Percentiles rank a stretch among this genome's conserved stretches.
Evolutionary conservation across 2,329 filamentous ascomycete genomes (phyloP).

Genomic region (Neofusicoccum umdonicola): DNA sequence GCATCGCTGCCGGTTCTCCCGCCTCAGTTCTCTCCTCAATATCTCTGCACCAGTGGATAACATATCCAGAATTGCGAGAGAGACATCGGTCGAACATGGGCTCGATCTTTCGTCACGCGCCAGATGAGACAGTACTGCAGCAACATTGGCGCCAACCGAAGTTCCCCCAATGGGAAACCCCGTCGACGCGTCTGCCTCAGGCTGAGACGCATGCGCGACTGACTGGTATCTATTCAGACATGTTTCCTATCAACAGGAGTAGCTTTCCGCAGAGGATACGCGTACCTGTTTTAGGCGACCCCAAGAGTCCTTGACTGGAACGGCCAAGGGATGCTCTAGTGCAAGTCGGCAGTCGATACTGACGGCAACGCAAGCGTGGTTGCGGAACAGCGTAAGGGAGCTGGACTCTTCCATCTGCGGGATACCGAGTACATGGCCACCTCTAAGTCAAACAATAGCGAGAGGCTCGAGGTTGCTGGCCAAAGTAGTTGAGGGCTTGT

Average conservation of each 20-base stretch:
- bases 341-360: slow-evolving; percentile 61
- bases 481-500: neutral
- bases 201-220: slow-evolving; percentile 17
- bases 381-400: slow-evolving; percentile 36
- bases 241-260: neutral
- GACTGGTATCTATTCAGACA: neutral
- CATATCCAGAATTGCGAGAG: slow-evolving; percentile 19
- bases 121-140: slow-evolving; percentile 21
- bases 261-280: neutral
- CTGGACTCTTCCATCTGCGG: slow-evolving; percentile 18
- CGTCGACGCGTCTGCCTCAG: slow-evolving; percentile 19
- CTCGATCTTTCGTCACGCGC: slow-evolving; percentile 22
- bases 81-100: slow-evolving; percentile 22
- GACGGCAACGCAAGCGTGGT: slow-evolving; percentile 59
- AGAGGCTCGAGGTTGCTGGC: slow-evolving; percentile 16
- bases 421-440: slow-evolving; percentile 21
- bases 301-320: slow-evolving; percentile 57
- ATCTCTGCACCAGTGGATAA: slow-evolving; percentile 18
- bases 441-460: slow-evolving; percentile 24
- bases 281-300: slow-evolving; percentile 20
- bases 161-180: slow-evolving; percentile 1
- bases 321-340: slow-evolving; percentile 61
- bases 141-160: too few species aligned
- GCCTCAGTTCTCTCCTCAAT: slow-evolving; percentile 19
- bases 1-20: neutral